Conservation (phyloP, 2,329 filamentous ascomycete species). For the Tolypocladium capitatum region DNA sequence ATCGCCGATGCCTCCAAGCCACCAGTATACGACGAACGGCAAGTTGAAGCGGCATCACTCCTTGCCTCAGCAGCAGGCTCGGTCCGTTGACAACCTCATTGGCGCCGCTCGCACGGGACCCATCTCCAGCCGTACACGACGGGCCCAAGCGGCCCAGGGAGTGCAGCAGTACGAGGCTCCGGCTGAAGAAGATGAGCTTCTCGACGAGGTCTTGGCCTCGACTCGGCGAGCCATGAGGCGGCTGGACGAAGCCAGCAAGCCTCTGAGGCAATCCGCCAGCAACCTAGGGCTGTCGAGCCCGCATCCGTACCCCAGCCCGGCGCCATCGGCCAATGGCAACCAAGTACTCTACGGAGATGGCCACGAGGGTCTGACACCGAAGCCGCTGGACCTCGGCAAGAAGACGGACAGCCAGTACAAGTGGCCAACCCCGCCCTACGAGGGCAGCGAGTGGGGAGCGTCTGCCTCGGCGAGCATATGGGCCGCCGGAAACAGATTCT, state of each 20-base stretch:
- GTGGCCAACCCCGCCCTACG: conserved; percentile 92
- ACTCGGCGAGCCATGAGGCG: conserved; percentile 63
- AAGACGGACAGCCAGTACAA: conserved; percentile 46
- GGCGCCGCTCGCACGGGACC: conserved; percentile 45
- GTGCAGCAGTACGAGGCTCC: conserved; percentile 84
- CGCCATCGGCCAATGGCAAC: conserved; percentile 75
- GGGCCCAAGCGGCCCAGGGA: conserved; percentile 60
- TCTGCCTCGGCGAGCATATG: conserved; percentile 72
- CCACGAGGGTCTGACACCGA: conserved; percentile 48
- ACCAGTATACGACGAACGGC: conserved; percentile 33
- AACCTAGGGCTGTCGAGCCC: conserved; percentile 42
- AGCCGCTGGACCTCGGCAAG: conserved; percentile 56
- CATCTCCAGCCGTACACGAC: conserved; percentile 66
- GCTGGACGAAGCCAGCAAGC: conserved; percentile 40
- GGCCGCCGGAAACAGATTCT: conserved; percentile 54
- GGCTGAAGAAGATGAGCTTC: conserved; percentile 89
- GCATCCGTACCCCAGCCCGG: conserved; percentile 47
- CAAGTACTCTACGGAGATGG: conserved; percentile 59
- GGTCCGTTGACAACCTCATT: conserved; percentile 50
- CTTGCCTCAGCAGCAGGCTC: conserved; percentile 46
- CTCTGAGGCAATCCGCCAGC: conserved; percentile 49
- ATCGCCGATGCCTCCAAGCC: conserved; percentile 37
- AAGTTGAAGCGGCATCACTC: conserved; percentile 54
- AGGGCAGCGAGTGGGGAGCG: conserved; percentile 83
- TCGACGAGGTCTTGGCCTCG: conserved; percentile 76